Conservation (phyloP, 257 asterid genomes). For the Anisodus acutangulus region DNA sequence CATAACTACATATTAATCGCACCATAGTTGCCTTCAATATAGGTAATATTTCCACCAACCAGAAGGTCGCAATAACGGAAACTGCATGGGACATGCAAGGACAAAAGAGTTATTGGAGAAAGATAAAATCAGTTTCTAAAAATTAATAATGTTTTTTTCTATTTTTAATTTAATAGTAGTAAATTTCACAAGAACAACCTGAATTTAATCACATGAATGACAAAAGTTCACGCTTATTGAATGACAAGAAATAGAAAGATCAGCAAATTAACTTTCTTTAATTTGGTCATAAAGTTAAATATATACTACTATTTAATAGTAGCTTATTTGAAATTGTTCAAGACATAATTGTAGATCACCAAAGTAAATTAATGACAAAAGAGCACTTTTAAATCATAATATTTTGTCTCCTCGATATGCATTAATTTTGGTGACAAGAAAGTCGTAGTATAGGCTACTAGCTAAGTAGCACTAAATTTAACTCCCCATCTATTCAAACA, state of each 20-base stretch:
- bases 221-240: neutral
- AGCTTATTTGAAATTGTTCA: neutral
- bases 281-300: neutral
- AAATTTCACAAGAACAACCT: neutral
- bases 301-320: neutral
- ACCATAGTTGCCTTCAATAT: neutral
- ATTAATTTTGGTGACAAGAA: neutral
- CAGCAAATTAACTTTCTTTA: neutral
- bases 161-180: neutral
- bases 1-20: constrained; percentile 4
- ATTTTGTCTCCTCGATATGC: neutral
- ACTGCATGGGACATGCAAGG: neutral
- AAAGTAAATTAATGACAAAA: neutral
- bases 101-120: neutral
- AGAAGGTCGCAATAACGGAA: neutral
- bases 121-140: neutral
- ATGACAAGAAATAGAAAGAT: neutral
- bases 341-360: neutral
- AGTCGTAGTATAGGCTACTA: neutral
- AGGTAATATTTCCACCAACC: neutral
- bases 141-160: neutral
- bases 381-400: neutral
- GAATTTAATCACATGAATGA: neutral
- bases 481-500: neutral
- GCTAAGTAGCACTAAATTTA: too few relatives aligned